Percentiles rank a stretch among this genome's conserved stretches.
These are phyloP conservation scores for Exidia glandulosa DNA, from an alignment of 768 basidiomycete genomes.

Conservation along the genomic window DNA sequence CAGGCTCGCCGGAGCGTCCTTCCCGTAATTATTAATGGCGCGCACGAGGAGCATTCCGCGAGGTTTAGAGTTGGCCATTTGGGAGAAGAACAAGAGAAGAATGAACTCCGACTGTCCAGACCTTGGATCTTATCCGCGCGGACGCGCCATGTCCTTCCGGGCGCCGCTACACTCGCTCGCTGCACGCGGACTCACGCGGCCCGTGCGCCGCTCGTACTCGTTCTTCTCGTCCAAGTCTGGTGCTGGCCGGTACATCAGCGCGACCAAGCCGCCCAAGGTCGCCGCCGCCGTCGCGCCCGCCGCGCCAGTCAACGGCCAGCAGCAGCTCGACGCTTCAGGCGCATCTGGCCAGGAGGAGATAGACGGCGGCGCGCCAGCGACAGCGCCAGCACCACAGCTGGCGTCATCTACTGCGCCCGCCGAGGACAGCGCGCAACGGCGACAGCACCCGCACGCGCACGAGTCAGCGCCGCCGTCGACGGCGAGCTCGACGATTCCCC, in stretches of 20 bases:
- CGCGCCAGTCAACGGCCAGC: not conserved
- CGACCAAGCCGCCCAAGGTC: constrained; percentile 7
- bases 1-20: no score
- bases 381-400: not conserved
- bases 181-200: no score
- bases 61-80: no score
- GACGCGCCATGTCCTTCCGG: not conserved
- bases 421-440: not conserved
- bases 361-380: not conserved
- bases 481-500: no score
- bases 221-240: constrained; percentile 11
- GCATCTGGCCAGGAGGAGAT: not conserved
- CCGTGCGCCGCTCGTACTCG: constrained; percentile 6
- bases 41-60: no score
- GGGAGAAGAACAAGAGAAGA: no score
- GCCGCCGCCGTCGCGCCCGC: not conserved
- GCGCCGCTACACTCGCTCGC: not conserved
- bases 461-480: not conserved
- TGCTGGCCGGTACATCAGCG: constrained; percentile 4
- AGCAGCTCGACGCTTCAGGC: not conserved
- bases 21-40: no score
- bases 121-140: not conserved
- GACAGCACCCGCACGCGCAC: not conserved
- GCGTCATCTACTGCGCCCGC: constrained; percentile 1
- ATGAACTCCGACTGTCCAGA: no score